Evolutionary conservation across 2,329 filamentous ascomycete genomes (phyloP).

Genomic region (Ceratocystis destructans): DNA sequence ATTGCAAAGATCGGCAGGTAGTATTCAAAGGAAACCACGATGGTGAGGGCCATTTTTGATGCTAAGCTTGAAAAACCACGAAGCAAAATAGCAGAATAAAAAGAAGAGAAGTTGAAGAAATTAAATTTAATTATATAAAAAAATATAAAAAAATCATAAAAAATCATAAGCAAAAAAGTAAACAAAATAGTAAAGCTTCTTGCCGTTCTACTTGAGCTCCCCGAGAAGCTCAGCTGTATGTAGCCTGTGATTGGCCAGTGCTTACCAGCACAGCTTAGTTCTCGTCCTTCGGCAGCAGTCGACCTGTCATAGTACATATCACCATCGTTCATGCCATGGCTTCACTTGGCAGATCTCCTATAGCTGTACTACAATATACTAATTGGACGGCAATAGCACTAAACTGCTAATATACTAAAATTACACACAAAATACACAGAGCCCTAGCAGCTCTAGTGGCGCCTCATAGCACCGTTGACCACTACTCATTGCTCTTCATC

Average conservation of each 20-base stretch:
- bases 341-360: too few species aligned
- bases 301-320: too few species aligned
- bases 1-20: neutral
- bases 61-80: too few species aligned
- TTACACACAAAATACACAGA: conserved; percentile 1
- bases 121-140: too few species aligned
- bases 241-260: conserved; percentile 13
- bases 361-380: too few species aligned
- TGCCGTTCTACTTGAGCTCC: neutral
- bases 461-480: neutral
- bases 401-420: neutral
- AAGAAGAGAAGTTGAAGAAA: neutral
- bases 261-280: neutral
- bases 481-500: conserved; percentile 1
- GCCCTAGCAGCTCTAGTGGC: neutral
- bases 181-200: neutral
- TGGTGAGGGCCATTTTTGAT: neutral
- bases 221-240: neutral
- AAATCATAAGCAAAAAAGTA: neutral
- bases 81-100: neutral
- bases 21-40: neutral
- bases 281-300: neutral
- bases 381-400: neutral
- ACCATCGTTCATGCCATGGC: too few species aligned
- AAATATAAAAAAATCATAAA: too few species aligned